A percentile compares a stretch with the other conserved stretches of the same genome.
Conservation (phyloP, 768 basidiomycete species). For the Tricholoma terreum region DNA sequence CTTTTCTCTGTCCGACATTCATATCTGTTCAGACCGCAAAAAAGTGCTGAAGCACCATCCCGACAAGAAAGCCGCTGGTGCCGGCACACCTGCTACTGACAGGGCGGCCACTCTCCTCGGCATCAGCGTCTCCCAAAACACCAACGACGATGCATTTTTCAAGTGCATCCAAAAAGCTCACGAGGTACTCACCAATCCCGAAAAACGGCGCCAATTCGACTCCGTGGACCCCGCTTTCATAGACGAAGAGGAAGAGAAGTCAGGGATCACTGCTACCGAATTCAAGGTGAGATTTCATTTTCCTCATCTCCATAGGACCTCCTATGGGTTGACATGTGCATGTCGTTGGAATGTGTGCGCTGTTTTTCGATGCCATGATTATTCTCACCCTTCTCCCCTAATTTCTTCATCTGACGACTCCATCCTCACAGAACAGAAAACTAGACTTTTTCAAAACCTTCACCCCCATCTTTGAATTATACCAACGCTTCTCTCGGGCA, state of each 20-base stretch:
- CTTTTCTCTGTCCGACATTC: no score
- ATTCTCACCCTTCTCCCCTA: not conserved
- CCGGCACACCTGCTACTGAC: slow-evolving; percentile 20
- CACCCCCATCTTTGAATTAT: slow-evolving; percentile 82
- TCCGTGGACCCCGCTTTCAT: slow-evolving; percentile 84
- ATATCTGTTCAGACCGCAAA: slow-evolving; percentile 73
- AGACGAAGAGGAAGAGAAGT: slow-evolving; percentile 74
- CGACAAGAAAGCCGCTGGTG: slow-evolving; percentile 76
- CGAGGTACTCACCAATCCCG: slow-evolving; percentile 84
- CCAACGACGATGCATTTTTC: slow-evolving; percentile 98
- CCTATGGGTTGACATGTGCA: not conserved
- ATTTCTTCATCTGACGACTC: not conserved
- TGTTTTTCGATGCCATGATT: not conserved
- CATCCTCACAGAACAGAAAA: slow-evolving; percentile 38
- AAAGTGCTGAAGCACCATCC: slow-evolving; percentile 99
- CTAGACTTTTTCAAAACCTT: slow-evolving; percentile 72
- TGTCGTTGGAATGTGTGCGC: not conserved
- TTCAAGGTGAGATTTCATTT: slow-evolving; percentile 43
- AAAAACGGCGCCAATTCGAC: slow-evolving; percentile 93
- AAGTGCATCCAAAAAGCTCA: slow-evolving; percentile 99
- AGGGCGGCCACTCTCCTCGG: slow-evolving; percentile 35
- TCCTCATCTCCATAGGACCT: not conserved
- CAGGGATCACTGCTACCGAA: slow-evolving; percentile 49
- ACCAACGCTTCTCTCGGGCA: slow-evolving; percentile 86
- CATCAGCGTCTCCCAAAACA: slow-evolving; percentile 62